These are phyloP conservation scores for Teratosphaeria zuluensis DNA, from an alignment of 2,329 filamentous ascomycete genomes.

Conservation along the genomic window DNA sequence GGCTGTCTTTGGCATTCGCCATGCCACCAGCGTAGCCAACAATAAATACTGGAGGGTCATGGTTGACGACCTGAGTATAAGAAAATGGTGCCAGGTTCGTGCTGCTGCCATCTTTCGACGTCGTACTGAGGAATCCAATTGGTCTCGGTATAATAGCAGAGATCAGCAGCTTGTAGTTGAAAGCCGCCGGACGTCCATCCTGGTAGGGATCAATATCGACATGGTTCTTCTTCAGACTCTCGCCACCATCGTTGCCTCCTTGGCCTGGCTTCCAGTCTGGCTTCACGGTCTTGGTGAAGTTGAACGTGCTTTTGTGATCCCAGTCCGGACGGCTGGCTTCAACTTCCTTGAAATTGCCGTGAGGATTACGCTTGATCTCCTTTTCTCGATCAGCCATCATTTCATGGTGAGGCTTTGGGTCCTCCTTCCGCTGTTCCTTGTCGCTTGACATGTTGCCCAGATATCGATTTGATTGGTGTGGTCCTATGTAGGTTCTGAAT, in stretches of 20 bases:
- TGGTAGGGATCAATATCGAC: conserved; percentile 73
- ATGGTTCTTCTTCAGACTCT: conserved; percentile 48
- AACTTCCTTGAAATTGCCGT: conserved; percentile 65
- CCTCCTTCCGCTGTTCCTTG: conserved; percentile 7
- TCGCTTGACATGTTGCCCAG: conserved; percentile 5
- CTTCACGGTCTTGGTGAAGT: conserved; percentile 53
- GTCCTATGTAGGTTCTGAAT: too few species aligned
- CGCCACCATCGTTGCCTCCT: conserved; percentile 52
- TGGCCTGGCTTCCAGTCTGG: conserved; percentile 57
- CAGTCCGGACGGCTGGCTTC: conserved; percentile 57
- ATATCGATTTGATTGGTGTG: not conserved
- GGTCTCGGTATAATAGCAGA: conserved; percentile 73
- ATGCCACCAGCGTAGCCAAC: conserved; percentile 50
- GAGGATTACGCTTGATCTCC: conserved; percentile 51
- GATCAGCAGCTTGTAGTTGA: conserved; percentile 91
- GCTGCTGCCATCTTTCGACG: conserved; percentile 49
- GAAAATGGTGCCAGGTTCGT: conserved; percentile 80
- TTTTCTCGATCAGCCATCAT: conserved; percentile 32
- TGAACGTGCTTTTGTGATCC: conserved; percentile 40
- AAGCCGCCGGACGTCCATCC: conserved; percentile 53
- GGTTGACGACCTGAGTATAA: conserved; percentile 74
- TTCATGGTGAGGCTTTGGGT: conserved; percentile 15
- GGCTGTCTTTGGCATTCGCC: conserved; percentile 63
- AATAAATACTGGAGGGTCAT: conserved; percentile 78
- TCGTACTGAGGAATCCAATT: conserved; percentile 55